Conservation (phyloP, 2,329 filamentous ascomycete genomes). For the Dendryphion nanum region DNA sequence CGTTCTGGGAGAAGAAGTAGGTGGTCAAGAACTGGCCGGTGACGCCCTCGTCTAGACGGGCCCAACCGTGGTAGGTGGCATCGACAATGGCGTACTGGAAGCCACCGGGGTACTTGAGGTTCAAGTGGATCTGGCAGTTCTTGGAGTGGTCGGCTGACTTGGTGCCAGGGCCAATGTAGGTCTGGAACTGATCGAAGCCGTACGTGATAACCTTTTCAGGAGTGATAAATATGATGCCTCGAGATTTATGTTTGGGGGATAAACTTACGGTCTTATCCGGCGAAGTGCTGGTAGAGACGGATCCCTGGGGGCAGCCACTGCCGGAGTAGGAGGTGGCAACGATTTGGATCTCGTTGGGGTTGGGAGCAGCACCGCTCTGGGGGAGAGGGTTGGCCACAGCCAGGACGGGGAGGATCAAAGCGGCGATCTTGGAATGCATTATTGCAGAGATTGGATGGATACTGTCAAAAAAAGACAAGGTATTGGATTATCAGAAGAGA, state of each 20-base stretch:
- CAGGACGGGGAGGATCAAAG: slow-evolving; percentile 26
- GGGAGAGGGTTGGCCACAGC: slow-evolving; percentile 26
- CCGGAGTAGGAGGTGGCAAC: slow-evolving; percentile 30
- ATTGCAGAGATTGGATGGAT: slow-evolving; percentile 9
- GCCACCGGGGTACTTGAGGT: slow-evolving; percentile 37
- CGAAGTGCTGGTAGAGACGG: slow-evolving; percentile 31
- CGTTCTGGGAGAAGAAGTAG: slow-evolving; percentile 39
- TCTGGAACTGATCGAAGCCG: slow-evolving; percentile 35
- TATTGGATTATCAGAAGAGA: slow-evolving; percentile 7
- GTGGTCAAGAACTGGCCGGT: slow-evolving; percentile 35
- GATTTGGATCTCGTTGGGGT: slow-evolving; percentile 28
- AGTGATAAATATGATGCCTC: no score
- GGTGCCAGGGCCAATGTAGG: slow-evolving; percentile 33
- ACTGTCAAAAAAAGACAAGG: slow-evolving; percentile 1
- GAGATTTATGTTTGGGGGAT: not conserved
- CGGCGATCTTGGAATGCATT: slow-evolving; percentile 31
- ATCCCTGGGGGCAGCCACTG: slow-evolving; percentile 35
- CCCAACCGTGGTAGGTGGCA: slow-evolving; percentile 38
- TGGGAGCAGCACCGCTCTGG: slow-evolving; percentile 15
- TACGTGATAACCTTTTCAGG: slow-evolving; percentile 34
- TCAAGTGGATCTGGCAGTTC: slow-evolving; percentile 38
- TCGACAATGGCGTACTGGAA: slow-evolving; percentile 38
- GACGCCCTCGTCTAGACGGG: slow-evolving; percentile 31
- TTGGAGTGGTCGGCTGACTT: slow-evolving; percentile 30
- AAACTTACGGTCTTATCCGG: slow-evolving; percentile 31